phyloP scores from a whole-genome alignment of 2,329 filamentous ascomycete genomes.

The Trichophyton verrucosum region DNA sequence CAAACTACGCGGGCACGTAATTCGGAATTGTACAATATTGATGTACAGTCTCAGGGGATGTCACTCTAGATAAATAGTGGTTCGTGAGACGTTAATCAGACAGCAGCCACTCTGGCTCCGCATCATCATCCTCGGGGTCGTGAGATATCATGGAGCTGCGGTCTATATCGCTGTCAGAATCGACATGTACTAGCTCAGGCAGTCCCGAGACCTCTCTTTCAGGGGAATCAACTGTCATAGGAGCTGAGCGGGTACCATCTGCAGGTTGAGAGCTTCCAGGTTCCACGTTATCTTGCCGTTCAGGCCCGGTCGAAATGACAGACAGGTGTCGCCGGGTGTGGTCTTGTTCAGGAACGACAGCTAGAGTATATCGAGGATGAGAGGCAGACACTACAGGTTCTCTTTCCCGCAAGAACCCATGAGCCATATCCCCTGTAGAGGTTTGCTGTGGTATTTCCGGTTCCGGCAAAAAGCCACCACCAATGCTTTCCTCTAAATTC shows the following conservation, averaged over 20 bases:
- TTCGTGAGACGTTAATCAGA: conserved; percentile 18
- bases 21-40: too few species aligned
- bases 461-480: conserved; percentile 15
- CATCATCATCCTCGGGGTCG: conserved; percentile 54
- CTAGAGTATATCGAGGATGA: conserved; percentile 17
- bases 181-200: conserved; percentile 14
- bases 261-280: neutral
- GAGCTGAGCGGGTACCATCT: neutral
- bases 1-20: too few species aligned
- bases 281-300: neutral
- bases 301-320: too few species aligned
- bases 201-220: conserved; percentile 7
- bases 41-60: neutral
- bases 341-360: conserved; percentile 17
- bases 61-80: neutral
- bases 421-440: too few species aligned
- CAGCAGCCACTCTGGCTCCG: conserved; percentile 51
- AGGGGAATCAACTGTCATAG: conserved; percentile 8
- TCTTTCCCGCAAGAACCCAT: too few species aligned
- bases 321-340: neutral
- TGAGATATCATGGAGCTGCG: conserved; percentile 44
- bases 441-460: conserved; percentile 1
- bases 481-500: neutral
- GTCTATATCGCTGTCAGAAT: conserved; percentile 24
- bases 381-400: neutral